Conservation (phyloP, 176 grass and related monocot species). For the Phragmites australis region DNA sequence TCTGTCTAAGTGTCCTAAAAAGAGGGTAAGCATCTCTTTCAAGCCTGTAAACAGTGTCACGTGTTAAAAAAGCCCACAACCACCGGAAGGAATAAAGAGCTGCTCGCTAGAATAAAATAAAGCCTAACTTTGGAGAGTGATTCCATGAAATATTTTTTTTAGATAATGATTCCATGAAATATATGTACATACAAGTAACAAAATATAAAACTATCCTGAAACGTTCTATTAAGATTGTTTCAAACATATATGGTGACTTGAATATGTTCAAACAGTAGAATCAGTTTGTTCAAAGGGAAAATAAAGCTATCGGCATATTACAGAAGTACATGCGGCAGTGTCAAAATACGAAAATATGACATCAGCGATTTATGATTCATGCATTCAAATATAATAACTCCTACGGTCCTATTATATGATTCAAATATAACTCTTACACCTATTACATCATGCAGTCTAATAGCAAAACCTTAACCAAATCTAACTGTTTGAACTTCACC, state of each 20-base stretch:
- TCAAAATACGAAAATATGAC: background rate
- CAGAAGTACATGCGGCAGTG: background rate
- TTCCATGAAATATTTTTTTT: background rate
- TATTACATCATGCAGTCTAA: background rate
- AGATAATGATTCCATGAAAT: background rate
- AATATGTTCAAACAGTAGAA: background rate
- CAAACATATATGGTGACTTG: background rate
- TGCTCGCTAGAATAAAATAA: constrained; percentile 15
- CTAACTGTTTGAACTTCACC: background rate
- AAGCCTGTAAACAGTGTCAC: constrained; percentile 57
- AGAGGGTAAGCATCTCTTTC: constrained; percentile 97
- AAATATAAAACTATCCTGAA: constrained; percentile 1
- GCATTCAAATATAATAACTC: background rate
- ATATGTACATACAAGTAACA: background rate
- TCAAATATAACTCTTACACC: background rate
- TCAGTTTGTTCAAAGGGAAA: background rate
- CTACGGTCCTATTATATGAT: background rate
- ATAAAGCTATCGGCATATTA: constrained; percentile 19
- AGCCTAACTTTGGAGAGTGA: background rate
- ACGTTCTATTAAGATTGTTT: background rate
- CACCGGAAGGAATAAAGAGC: constrained; percentile 29
- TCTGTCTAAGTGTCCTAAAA: constrained; percentile 84
- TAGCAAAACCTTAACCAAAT: constrained; percentile 26
- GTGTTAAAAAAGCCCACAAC: constrained; percentile 33
- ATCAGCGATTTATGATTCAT: background rate